Base-by-base conservation (phyloP, 805 yeast species). In the Nakazawaea wyomingensis region DNA sequence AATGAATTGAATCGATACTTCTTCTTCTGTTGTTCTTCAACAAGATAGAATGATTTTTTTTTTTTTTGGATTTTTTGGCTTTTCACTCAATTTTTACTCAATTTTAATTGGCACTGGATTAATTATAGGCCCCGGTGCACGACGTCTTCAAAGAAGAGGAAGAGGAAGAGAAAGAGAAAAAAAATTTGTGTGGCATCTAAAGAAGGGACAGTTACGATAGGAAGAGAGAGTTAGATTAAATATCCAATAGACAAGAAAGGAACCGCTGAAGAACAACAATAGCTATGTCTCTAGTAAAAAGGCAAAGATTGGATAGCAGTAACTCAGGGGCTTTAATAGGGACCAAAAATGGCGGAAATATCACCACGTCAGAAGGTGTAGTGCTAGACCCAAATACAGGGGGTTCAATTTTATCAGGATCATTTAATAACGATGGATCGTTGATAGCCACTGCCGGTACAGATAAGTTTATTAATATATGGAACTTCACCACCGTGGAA, bases 371-470 rank as follows among this genome's bases (percentile, higher is more conserved):
- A 3, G 52, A 49, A 5, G 62, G 63, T 0, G 60, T 73, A 10
- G 62, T 63, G 13, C 56, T 80, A 5, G 69, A 66, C 42, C 80
- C 80, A 6, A 84, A 47, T 16, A 47, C 80, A 50, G 50, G 60
- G 11, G 80, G 80, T 0, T 63, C 81, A 1, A 80, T 80, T 0
- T 61, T 76, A 14, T 57, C 77, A 2, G 70, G 74, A 4, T 62
- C 68, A 37, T 82, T 82, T 61, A 77, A 68, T 53, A 60, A 55
- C 3, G 60, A 64, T 20, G 90, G 88, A 0, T 54, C 63, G 5
- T 49, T 59, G 6, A 58, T 82, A 16, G 90, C 83, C 0, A 69
- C 88, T 3, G 83, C 80, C 4, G 85, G 89, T 2, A 48, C 66
- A 14, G 91, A 85, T 52, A 66, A 66, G 42, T 55, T 64, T n/a